These are phyloP conservation scores for Zygotorulaspora sp. DNA, from an alignment of 805 yeast species.

Conservation along the genomic window DNA sequence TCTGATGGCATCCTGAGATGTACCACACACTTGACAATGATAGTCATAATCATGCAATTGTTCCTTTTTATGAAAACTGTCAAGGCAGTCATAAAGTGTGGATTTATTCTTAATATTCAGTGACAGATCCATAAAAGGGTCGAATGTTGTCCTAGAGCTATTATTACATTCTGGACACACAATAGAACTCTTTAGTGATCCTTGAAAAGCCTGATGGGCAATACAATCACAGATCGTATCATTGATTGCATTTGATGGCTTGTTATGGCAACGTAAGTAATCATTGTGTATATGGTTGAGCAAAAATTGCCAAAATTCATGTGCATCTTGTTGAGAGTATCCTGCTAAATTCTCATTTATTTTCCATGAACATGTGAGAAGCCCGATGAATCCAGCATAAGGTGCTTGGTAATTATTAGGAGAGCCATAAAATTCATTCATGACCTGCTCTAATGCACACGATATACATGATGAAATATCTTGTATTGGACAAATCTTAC, in stretches of 20 bases:
- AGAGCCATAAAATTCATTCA: slow-evolving; percentile 67
- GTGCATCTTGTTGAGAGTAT: slow-evolving; percentile 96
- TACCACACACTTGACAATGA: slow-evolving; percentile 62
- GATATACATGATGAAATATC: slow-evolving; percentile 55
- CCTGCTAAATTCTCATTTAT: slow-evolving; percentile 85
- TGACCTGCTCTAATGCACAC: slow-evolving; percentile 79
- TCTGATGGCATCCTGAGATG: slow-evolving; percentile 62
- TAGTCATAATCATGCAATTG: slow-evolving; percentile 63
- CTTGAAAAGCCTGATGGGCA: slow-evolving; percentile 77
- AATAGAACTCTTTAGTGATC: slow-evolving; percentile 75
- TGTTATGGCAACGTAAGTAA: slow-evolving; percentile 18
- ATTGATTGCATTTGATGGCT: slow-evolving; percentile 12
- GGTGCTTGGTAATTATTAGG: slow-evolving; percentile 33
- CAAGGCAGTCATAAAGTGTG: slow-evolving; percentile 58
- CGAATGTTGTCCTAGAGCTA: slow-evolving; percentile 61
- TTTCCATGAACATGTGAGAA: slow-evolving; percentile 84
- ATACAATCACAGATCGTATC: slow-evolving; percentile 59
- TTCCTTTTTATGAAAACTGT: slow-evolving; percentile 74
- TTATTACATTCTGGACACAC: slow-evolving; percentile 65
- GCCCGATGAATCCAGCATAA: slow-evolving; percentile 66
- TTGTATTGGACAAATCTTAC: slow-evolving; percentile 25
- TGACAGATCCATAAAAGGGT: slow-evolving; percentile 87
- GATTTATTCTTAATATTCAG: slow-evolving; percentile 56
- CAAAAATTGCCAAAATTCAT: slow-evolving; percentile 92
- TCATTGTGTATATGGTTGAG: slow-evolving; percentile 73